Conservation (phyloP, 805 yeast species). For the Nakazawaea populi region DNA sequence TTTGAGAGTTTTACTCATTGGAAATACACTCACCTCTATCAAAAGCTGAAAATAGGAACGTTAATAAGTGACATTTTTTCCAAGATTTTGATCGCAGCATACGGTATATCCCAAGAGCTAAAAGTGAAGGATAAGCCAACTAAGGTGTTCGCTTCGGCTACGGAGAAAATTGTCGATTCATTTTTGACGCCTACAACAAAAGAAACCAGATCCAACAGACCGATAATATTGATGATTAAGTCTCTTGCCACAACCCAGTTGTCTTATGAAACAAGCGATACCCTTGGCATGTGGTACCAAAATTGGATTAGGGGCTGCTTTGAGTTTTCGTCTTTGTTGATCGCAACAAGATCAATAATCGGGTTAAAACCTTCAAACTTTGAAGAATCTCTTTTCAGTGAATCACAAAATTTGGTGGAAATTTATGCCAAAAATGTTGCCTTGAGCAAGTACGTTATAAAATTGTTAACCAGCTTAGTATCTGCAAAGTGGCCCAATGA, state of each 20-base stretch:
- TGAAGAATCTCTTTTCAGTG: conserved; percentile 54
- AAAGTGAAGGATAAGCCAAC: conserved; percentile 34
- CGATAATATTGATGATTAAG: conserved; percentile 47
- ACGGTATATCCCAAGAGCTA: conserved; percentile 42
- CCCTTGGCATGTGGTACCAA: conserved; percentile 39
- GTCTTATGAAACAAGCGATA: conserved; percentile 34
- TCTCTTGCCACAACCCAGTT: conserved; percentile 31
- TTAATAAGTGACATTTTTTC: conserved; percentile 48
- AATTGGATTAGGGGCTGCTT: conserved; percentile 47
- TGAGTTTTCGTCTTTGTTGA: conserved; percentile 48
- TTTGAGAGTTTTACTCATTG: conserved; percentile 73
- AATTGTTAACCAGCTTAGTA: conserved; percentile 52
- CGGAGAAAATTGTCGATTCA: conserved; percentile 43
- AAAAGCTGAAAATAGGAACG: conserved; percentile 58
- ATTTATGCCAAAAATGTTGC: conserved; percentile 45
- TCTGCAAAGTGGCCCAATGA: conserved; percentile 49
- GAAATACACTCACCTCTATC: conserved; percentile 51
- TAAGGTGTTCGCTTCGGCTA: conserved; percentile 43
- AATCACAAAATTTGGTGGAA: conserved; percentile 50
- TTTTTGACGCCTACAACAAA: conserved; percentile 50
- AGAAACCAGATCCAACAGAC: conserved; percentile 47
- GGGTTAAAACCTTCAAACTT: conserved; percentile 52
- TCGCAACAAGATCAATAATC: conserved; percentile 49
- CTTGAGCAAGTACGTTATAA: conserved; percentile 46
- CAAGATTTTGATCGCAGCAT: conserved; percentile 45